A percentile compares a stretch with the other conserved stretches of the same genome.
Evolutionary conservation across 164 flowering plant genomes (phyloP).

Genomic region (Stephania cephalantha): DNA sequence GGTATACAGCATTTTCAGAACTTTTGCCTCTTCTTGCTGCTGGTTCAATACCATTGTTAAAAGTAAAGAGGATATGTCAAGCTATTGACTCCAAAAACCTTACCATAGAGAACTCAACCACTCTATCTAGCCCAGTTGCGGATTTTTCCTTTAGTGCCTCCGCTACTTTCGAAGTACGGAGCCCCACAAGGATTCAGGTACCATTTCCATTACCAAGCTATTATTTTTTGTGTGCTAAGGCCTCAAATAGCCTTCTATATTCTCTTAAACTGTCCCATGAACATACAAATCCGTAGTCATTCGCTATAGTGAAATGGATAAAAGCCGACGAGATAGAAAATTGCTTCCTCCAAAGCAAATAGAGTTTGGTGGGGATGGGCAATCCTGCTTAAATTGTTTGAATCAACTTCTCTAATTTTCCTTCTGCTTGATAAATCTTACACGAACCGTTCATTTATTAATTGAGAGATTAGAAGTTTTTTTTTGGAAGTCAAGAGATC

Average conservation of each 20-base stretch:
- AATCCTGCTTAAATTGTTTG: background rate
- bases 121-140: conserved; percentile 69
- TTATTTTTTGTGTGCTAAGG: background rate
- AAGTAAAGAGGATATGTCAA: conserved; percentile 67
- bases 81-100: conserved; percentile 44
- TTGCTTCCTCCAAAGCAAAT: too few species aligned
- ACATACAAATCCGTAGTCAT: too few species aligned
- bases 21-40: conserved; percentile 86
- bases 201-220: background rate
- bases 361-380: background rate
- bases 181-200: conserved; percentile 90
- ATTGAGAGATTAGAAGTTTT: too few species aligned
- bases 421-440: background rate
- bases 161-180: conserved; percentile 84
- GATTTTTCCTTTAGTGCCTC: conserved; percentile 78
- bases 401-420: background rate
- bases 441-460: background rate
- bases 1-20: conserved; percentile 98
- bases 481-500: background rate
- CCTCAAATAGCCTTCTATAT: background rate
- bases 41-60: conserved; percentile 59
- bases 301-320: too few species aligned
- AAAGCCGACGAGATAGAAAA: too few species aligned
- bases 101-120: conserved; percentile 57
- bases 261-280: background rate